Conservation (phyloP, 2,329 filamentous ascomycete species). For the Xylariaceae sp. region DNA sequence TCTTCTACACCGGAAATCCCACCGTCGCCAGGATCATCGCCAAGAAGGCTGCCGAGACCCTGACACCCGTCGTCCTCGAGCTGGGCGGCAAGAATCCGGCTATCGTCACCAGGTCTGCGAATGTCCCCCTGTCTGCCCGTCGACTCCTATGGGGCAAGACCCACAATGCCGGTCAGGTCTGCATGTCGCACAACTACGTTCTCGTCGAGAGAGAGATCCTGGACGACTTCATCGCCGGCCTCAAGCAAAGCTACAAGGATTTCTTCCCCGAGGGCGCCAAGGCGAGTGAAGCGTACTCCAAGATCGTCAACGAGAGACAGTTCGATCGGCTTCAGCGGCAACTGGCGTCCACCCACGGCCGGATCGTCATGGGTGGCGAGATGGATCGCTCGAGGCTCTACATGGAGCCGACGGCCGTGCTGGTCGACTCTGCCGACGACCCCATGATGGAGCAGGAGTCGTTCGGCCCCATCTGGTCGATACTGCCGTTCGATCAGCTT, state of each 20-base stretch:
- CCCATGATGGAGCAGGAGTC: slow-evolving; percentile 75
- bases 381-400: slow-evolving; percentile 74
- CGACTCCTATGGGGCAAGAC: slow-evolving; percentile 85
- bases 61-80: slow-evolving; percentile 85
- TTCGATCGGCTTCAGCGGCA: slow-evolving; percentile 82
- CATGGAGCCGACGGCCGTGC: slow-evolving; percentile 90
- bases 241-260: slow-evolving; percentile 62
- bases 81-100: slow-evolving; percentile 88
- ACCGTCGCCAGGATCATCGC: slow-evolving; percentile 78
- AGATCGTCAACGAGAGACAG: slow-evolving; percentile 72
- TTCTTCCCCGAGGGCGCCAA: slow-evolving; percentile 82
- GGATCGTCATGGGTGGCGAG: slow-evolving; percentile 79
- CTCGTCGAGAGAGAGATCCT: slow-evolving; percentile 71
- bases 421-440: slow-evolving; percentile 68
- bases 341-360: slow-evolving; percentile 76
- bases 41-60: slow-evolving; percentile 78
- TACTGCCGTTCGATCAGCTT: slow-evolving; percentile 70
- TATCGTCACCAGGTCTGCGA: slow-evolving; percentile 77
- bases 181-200: slow-evolving; percentile 87
- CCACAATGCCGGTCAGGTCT: slow-evolving; percentile 82
- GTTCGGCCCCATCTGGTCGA: slow-evolving; percentile 86
- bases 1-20: slow-evolving; percentile 85
- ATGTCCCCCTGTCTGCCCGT: slow-evolving; percentile 72
- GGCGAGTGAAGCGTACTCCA: slow-evolving; percentile 67
- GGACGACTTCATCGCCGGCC: slow-evolving; percentile 62